A percentile compares a stretch with the other conserved stretches of the same genome.
Evolutionary conservation across 352 stramenopile genomes (phyloP).

Genomic region (Phytophthora melonis): DNA sequence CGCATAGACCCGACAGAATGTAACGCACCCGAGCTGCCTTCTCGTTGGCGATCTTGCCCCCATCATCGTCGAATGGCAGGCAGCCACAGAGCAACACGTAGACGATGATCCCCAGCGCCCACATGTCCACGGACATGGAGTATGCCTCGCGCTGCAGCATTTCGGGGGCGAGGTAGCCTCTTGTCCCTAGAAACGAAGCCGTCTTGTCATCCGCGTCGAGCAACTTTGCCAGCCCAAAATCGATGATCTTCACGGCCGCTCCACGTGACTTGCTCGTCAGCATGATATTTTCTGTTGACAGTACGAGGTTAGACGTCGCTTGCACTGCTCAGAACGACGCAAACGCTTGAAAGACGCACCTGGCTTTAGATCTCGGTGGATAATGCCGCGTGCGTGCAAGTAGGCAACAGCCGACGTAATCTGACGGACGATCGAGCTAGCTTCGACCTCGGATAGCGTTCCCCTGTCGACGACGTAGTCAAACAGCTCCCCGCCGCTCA

Average conservation of each 20-base stretch:
- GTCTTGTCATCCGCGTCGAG: conserved; percentile 86
- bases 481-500: conserved; percentile 90
- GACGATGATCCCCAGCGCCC: conserved; percentile 98
- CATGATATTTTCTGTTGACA: conserved; percentile 79
- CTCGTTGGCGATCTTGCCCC: conserved; percentile 82
- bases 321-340: not conserved
- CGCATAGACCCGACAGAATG: not conserved
- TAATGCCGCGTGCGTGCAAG: conserved; percentile 88
- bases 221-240: conserved; percentile 98
- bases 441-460: conserved; percentile 89
- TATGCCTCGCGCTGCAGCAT: conserved; percentile 98
- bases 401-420: conserved; percentile 92
- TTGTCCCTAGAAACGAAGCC: conserved; percentile 84
- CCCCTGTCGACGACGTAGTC: conserved; percentile 93
- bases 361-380: conserved; percentile 92
- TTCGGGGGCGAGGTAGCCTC: conserved; percentile 98
- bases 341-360: conserved; percentile 36
- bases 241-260: conserved; percentile 97
- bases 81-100: conserved; percentile 98
- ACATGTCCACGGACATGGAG: conserved; percentile 97
- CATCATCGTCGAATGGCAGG: conserved; percentile 98
- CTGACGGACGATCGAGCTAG: conserved; percentile 87
- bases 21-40: conserved; percentile 69
- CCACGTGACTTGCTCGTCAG: conserved; percentile 82
- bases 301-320: not conserved